phyloP scores from a whole-genome alignment of 768 basidiomycete genomes.

The Auricularia sp. region DNA sequence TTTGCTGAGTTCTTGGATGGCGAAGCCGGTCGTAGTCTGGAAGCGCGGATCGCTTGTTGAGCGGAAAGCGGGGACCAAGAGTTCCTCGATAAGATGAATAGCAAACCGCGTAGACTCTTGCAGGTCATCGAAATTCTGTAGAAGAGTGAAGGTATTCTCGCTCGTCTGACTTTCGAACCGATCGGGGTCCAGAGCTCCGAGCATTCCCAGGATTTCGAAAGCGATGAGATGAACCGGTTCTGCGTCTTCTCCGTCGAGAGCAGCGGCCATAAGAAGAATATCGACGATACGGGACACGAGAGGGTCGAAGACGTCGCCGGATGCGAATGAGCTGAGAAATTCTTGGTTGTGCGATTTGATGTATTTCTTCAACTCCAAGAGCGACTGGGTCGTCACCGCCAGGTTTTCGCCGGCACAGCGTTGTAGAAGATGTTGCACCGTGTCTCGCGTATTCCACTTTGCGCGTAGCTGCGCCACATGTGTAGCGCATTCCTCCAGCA shows the following conservation, averaged over 20 bases:
- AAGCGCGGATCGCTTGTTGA: conserved; percentile 91
- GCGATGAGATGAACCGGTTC: conserved; percentile 60
- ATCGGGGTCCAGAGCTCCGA: conserved; percentile 94
- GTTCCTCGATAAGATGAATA: conserved; percentile 71
- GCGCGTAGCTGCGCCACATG: no score
- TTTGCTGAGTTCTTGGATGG: conserved; percentile 80
- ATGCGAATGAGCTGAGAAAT: conserved; percentile 51
- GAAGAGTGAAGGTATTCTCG: conserved; percentile 59
- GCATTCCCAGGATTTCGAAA: conserved; percentile 81
- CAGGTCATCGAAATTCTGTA: conserved; percentile 72
- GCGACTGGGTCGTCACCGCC: conserved; percentile 60
- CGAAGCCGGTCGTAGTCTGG: conserved; percentile 79
- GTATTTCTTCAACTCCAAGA: conserved; percentile 65
- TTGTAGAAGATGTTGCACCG: conserved; percentile 54
- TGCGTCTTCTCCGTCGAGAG: conserved; percentile 67
- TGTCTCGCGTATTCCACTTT: no score
- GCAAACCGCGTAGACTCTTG: conserved; percentile 70
- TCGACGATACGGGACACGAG: conserved; percentile 58
- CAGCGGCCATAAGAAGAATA: conserved; percentile 56
- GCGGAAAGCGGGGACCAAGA: conserved; percentile 82
- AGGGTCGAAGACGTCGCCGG: conserved; percentile 81
- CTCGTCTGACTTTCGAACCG: conserved; percentile 57
- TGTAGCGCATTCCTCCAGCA: conserved; percentile 27
- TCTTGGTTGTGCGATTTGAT: conserved; percentile 26
- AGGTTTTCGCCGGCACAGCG: conserved; percentile 71